Conservation (phyloP, 495 filamentous ascomycete species). For the Neurospora sp. region DNA sequence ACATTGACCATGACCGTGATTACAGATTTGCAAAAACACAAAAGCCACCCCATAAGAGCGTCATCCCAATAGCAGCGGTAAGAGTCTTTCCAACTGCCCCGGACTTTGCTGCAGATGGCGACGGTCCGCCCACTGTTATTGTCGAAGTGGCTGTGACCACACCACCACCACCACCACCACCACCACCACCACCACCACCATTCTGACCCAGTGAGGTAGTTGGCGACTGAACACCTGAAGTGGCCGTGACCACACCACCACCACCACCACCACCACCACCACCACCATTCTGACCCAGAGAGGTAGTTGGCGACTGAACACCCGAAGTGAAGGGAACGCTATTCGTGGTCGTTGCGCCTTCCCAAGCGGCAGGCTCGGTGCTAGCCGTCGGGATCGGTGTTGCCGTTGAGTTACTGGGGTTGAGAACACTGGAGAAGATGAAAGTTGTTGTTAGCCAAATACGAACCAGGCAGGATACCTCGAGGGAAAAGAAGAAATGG, state of each 20-base stretch:
- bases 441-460: background rate
- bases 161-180: background rate
- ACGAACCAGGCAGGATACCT: no score
- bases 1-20: background rate
- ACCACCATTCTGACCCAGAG: background rate
- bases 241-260: background rate
- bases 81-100: background rate
- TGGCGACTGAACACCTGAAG: slow-evolving; percentile 14
- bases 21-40: background rate
- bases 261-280: background rate
- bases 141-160: background rate
- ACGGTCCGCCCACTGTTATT: background rate
- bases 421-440: slow-evolving; percentile 12
- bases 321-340: slow-evolving; percentile 38
- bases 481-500: background rate
- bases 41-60: background rate
- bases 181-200: background rate
- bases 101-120: background rate
- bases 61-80: background rate
- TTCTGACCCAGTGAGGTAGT: slow-evolving; percentile 2
- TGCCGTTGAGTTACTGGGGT: slow-evolving; percentile 20
- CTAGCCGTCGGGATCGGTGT: slow-evolving; percentile 29
- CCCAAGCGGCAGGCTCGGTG: slow-evolving; percentile 41
- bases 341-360: slow-evolving; percentile 32
- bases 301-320: slow-evolving; percentile 19